These are phyloP conservation scores for Fraxinus nigra DNA, from an alignment of 305 asterid genomes.

Conservation along the genomic window DNA sequence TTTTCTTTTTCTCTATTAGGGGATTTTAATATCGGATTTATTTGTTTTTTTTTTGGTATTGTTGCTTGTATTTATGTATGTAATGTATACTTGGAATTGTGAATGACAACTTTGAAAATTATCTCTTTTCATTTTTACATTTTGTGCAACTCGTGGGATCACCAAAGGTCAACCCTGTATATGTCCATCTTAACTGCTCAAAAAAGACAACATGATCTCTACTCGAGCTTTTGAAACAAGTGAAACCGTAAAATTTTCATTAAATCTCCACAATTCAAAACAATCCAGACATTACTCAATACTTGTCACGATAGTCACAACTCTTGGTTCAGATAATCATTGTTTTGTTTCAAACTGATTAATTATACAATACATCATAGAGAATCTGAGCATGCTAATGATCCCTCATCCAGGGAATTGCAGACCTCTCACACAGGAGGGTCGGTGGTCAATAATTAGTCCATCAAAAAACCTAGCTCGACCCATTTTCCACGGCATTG, in stretches of 20 bases:
- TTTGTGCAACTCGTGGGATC: neutral
- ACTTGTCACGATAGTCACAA: neutral
- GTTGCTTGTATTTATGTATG: neutral
- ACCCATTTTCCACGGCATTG: constrained; percentile 18
- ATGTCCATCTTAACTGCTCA: neutral
- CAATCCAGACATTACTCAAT: neutral
- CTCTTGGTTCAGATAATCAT: neutral
- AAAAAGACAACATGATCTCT: neutral
- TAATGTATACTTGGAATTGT: neutral
- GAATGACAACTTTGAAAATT: neutral
- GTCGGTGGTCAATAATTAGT: neutral
- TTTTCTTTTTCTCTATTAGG: neutral
- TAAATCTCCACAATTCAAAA: neutral
- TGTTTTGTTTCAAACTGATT: neutral
- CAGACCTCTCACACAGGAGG: neutral
- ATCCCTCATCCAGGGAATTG: constrained; percentile 1
- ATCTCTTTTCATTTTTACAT: neutral
- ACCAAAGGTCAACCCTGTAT: neutral
- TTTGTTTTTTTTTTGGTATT: neutral
- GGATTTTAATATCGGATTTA: neutral
- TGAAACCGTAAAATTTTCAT: neutral
- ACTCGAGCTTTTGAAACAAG: neutral
- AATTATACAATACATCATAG: neutral
- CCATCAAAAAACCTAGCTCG: neutral
- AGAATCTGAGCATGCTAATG: neutral